A percentile compares a stretch with the other conserved stretches of the same genome.
These are phyloP conservation scores for Gossypium raimondii DNA, from an alignment of 345 rosid species.

Conservation along the genomic window DNA sequence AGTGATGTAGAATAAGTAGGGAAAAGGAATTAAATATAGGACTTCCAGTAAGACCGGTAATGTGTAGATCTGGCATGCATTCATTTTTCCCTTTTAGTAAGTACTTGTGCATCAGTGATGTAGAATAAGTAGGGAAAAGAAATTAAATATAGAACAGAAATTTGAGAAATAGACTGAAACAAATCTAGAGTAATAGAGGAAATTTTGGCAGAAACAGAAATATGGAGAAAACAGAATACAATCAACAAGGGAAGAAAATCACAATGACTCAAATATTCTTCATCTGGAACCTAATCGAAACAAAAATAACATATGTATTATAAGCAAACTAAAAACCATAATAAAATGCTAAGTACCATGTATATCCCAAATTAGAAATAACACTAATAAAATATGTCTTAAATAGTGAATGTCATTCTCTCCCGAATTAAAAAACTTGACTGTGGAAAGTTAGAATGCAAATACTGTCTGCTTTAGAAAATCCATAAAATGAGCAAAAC, in stretches of 20 bases:
- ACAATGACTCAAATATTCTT: background rate
- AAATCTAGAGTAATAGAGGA: background rate
- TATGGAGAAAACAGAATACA: background rate
- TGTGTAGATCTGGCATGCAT: constrained; percentile 6
- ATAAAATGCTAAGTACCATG: background rate
- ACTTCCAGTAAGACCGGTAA: constrained; percentile 79
- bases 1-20: background rate
- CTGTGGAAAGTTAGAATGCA: background rate
- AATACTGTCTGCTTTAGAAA: background rate
- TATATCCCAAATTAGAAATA: background rate
- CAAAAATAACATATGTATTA: background rate
- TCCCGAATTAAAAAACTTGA: background rate
- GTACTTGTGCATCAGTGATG: background rate
- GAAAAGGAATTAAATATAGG: constrained; percentile 25
- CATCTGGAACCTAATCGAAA: background rate
- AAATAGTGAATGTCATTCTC: background rate
- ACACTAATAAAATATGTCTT: background rate
- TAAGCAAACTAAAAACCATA: background rate
- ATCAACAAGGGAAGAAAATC: background rate
- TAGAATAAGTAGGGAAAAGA: background rate
- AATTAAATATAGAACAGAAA: background rate
- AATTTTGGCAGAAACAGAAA: background rate
- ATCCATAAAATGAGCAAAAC: background rate
- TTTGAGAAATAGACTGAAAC: background rate
- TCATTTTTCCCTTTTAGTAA: background rate